phyloP scores from a whole-genome alignment of 306 rosid genomes.

The Clitoria ternatea region DNA sequence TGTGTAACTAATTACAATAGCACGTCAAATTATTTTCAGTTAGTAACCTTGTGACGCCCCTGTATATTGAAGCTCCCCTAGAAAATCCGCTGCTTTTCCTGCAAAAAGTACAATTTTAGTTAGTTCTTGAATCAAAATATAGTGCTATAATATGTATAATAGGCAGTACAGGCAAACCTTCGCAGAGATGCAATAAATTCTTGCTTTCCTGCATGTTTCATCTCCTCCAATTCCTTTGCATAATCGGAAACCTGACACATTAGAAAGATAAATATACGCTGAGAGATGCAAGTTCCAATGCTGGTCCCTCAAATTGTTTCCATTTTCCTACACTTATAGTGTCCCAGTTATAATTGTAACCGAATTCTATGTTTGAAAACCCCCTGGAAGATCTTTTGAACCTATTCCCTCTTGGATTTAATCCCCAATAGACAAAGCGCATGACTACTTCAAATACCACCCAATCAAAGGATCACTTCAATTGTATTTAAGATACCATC shows the following conservation, averaged over 20 bases:
- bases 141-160: not conserved
- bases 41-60: constrained; percentile 87
- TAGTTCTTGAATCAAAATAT: not conserved
- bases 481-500: too few relatives aligned
- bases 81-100: constrained; percentile 95
- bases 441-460: not conserved
- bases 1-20: not conserved
- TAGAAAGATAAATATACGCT: not conserved
- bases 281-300: not conserved
- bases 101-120: not conserved
- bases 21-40: not conserved
- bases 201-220: constrained; percentile 71
- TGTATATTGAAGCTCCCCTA: constrained; percentile 76
- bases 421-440: not conserved
- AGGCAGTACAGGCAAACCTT: constrained; percentile 40
- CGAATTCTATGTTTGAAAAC: not conserved
- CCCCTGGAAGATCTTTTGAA: not conserved
- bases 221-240: constrained; percentile 74
- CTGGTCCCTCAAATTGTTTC: not conserved
- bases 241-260: constrained; percentile 57
- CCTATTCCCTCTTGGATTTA: not conserved
- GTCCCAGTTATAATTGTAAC: not conserved
- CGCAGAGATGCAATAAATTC: constrained; percentile 85
- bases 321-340: not conserved
- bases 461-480: not conserved